Conservation (phyloP, 1,139 yeast species). For the Suhomyces panamericanus region DNA sequence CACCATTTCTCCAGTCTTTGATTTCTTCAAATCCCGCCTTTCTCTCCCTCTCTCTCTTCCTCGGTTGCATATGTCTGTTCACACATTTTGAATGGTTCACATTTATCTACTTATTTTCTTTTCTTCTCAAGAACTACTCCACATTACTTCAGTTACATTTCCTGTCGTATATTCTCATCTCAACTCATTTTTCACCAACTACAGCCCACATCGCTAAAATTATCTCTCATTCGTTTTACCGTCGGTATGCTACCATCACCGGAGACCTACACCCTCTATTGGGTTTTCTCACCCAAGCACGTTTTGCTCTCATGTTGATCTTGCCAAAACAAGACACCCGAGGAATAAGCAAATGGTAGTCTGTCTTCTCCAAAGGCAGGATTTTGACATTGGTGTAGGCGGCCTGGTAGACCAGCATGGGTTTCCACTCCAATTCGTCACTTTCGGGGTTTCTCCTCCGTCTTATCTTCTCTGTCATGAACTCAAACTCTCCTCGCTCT, state of each 20-base stretch:
- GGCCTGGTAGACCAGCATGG: conserved; percentile 38
- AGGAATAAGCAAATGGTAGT: conserved; percentile 30
- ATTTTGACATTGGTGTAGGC: conserved; percentile 33
- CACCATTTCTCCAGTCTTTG: too few species aligned
- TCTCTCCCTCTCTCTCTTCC: too few species aligned
- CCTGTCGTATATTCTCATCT: too few species aligned
- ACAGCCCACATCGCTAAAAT: too few species aligned
- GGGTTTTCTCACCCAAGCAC: conserved; percentile 36
- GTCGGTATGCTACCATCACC: neutral
- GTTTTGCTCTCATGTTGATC: conserved; percentile 38
- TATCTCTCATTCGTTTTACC: neutral
- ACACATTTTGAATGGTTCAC: too few species aligned
- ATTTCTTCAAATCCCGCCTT: too few species aligned
- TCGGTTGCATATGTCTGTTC: too few species aligned
- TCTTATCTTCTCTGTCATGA: conserved; percentile 5
- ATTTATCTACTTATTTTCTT: too few species aligned
- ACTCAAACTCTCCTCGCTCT: neutral
- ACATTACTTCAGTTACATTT: too few species aligned
- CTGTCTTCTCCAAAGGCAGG: conserved; percentile 24
- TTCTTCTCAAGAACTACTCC: too few species aligned
- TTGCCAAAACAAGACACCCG: conserved; percentile 38
- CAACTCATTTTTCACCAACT: too few species aligned
- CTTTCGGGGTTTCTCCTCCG: conserved; percentile 23
- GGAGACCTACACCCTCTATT: conserved; percentile 10
- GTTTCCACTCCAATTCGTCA: conserved; percentile 35